Conservation (phyloP, 2,329 filamentous ascomycete species). For the Calonectria fujianensis region DNA sequence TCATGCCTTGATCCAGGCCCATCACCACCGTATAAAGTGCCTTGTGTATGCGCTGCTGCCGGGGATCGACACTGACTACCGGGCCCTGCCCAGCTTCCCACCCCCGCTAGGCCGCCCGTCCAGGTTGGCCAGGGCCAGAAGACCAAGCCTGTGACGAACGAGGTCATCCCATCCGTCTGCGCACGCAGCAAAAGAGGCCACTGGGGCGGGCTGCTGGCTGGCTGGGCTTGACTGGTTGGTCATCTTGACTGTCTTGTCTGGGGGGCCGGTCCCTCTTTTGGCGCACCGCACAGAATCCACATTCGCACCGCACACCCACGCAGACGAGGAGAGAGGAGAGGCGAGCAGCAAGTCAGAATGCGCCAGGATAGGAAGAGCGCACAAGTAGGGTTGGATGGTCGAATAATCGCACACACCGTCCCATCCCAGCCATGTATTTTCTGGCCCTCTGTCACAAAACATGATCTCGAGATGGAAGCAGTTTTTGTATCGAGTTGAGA, state of each 20-base stretch:
- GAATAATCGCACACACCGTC: slow-evolving; percentile 30
- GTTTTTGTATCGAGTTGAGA: background rate
- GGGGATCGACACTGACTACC: slow-evolving; percentile 46
- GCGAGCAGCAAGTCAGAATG: slow-evolving; percentile 36
- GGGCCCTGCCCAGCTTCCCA: slow-evolving; percentile 33
- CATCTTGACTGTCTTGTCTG: slow-evolving; percentile 29
- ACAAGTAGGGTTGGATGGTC: slow-evolving; percentile 38
- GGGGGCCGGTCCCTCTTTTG: slow-evolving; percentile 30
- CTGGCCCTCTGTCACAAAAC: slow-evolving; percentile 1
- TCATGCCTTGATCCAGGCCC: slow-evolving; percentile 36
- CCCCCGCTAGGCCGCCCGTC: slow-evolving; percentile 31
- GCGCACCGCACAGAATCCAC: slow-evolving; percentile 39
- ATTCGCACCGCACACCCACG: slow-evolving; percentile 36
- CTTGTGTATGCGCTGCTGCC: slow-evolving; percentile 41
- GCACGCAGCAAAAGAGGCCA: slow-evolving; percentile 20
- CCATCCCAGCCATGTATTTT: slow-evolving; percentile 21
- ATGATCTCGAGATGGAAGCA: slow-evolving; percentile 18
- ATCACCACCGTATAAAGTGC: slow-evolving; percentile 40
- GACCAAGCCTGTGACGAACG: slow-evolving; percentile 36
- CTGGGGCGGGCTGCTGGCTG: slow-evolving; percentile 30
- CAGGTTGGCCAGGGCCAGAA: slow-evolving; percentile 33
- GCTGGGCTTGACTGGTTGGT: slow-evolving; percentile 28
- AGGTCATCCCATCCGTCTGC: slow-evolving; percentile 35
- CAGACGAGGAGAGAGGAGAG: slow-evolving; percentile 22
- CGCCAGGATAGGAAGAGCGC: slow-evolving; percentile 30